Conservation (phyloP, 345 rosid species). For the Rhizophora mangle region DNA sequence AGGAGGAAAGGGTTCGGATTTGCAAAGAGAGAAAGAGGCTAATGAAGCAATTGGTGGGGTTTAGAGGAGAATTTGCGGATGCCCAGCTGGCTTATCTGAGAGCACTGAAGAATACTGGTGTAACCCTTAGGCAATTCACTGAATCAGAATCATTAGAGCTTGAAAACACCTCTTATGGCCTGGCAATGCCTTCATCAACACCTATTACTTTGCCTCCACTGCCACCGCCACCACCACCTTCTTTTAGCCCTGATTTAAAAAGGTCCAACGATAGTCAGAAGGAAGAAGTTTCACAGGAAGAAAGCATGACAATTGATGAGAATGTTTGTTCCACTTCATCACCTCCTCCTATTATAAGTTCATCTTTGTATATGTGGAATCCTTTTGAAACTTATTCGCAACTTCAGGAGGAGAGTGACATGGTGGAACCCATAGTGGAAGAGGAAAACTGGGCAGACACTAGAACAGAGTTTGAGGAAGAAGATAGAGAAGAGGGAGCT, state of each 20-base stretch:
- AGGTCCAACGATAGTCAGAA: conserved; percentile 26
- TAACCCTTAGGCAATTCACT: conserved; percentile 82
- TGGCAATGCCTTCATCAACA: conserved; percentile 35
- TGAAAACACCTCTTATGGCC: conserved; percentile 44
- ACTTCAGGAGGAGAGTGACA: conserved; percentile 29
- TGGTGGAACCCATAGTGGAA: conserved; percentile 34
- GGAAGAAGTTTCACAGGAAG: conserved; percentile 37
- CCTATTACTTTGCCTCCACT: conserved; percentile 61
- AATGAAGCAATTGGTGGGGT: conserved; percentile 63
- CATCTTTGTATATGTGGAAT: conserved; percentile 56
- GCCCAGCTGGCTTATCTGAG: conserved; percentile 72
- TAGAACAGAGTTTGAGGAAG: conserved; percentile 67
- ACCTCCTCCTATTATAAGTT: conserved; percentile 39
- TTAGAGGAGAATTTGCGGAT: conserved; percentile 76
- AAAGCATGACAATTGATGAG: conserved; percentile 37
- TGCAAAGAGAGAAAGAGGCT: conserved; percentile 84
- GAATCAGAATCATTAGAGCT: conserved; percentile 78
- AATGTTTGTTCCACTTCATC: conserved; percentile 36
- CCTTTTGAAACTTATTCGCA: conserved; percentile 34
- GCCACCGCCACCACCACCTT: conserved; percentile 82
- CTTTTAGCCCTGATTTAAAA: conserved; percentile 50
- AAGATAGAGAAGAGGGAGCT: conserved; percentile 38
- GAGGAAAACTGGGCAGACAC: conserved; percentile 76
- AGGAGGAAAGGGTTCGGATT: conserved; percentile 64
- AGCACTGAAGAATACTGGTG: conserved; percentile 82